Evolutionary conservation across 208 protist species (phyloP).

Genomic region (Leptomonas seymouri): DNA sequence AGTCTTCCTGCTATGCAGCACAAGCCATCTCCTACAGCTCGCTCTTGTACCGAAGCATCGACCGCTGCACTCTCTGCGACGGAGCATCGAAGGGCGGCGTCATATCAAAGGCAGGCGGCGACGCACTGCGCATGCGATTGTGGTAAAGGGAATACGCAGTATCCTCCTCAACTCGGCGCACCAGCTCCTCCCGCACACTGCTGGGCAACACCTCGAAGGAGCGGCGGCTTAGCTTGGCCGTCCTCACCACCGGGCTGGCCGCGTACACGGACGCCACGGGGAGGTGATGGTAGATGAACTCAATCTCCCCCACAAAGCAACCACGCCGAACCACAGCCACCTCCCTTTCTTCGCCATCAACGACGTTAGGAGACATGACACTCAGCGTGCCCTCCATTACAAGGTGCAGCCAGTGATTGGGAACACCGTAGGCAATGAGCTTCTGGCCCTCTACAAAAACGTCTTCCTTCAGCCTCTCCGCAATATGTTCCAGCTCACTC

Average conservation of each 20-base stretch:
- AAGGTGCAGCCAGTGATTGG: conserved; percentile 71
- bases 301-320: conserved; percentile 63
- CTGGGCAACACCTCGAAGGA: conserved; percentile 71
- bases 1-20: no score
- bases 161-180: conserved; percentile 42
- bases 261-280: conserved; percentile 63
- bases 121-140: conserved; percentile 33
- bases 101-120: conserved; percentile 39
- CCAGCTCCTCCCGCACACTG: conserved; percentile 35
- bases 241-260: conserved; percentile 45
- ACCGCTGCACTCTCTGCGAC: conserved; percentile 29
- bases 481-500: conserved; percentile 46
- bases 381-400: conserved; percentile 66
- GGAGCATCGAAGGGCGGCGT: conserved; percentile 51
- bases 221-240: conserved; percentile 66
- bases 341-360: conserved; percentile 33
- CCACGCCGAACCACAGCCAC: conserved; percentile 47
- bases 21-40: conserved; percentile 10
- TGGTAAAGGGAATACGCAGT: conserved; percentile 55
- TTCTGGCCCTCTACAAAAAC: conserved; percentile 51
- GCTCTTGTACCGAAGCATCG: conserved; percentile 29
- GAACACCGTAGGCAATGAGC: conserved; percentile 57
- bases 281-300: conserved; percentile 78
- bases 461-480: conserved; percentile 64
- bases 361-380: conserved; percentile 41